Percentiles rank a stretch among this genome's conserved stretches.
These are phyloP conservation scores for Hygrophoropsis aurantiaca DNA, from an alignment of 768 basidiomycete species.

Conservation along the genomic window DNA sequence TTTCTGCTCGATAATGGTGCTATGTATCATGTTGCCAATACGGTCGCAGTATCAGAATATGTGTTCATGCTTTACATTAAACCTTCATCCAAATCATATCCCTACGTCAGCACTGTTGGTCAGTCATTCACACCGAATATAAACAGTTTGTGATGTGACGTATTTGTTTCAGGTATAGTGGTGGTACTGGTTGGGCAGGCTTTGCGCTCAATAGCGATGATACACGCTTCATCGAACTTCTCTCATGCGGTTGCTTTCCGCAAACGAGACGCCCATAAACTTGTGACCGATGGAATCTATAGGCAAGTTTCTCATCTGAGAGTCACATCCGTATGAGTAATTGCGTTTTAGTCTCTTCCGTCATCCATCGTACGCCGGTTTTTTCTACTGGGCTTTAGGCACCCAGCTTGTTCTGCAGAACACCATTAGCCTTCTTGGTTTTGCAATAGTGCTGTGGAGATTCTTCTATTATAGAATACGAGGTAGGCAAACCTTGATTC, in stretches of 20 bases:
- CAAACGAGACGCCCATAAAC: constrained; percentile 69
- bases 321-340: constrained; percentile 12
- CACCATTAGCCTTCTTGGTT: constrained; percentile 67
- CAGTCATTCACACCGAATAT: constrained; percentile 15
- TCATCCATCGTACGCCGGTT: constrained; percentile 96
- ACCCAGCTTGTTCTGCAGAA: constrained; percentile 93
- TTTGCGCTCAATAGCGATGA: constrained; percentile 91
- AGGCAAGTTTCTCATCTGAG: constrained; percentile 48
- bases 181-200: constrained; percentile 71
- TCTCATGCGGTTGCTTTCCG: constrained; percentile 82
- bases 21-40: constrained; percentile 84
- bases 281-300: constrained; percentile 91
- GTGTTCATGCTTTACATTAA: constrained; percentile 65
- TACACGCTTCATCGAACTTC: constrained; percentile 91
- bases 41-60: constrained; percentile 78
- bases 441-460: constrained; percentile 67
- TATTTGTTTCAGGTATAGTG: constrained; percentile 50
- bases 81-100: constrained; percentile 59
- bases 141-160: constrained; percentile 1
- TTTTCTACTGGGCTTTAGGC: constrained; percentile 97
- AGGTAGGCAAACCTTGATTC: constrained; percentile 47
- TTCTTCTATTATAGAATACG: constrained; percentile 85
- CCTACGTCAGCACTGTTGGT: constrained; percentile 65
- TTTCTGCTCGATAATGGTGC: constrained; percentile 90
- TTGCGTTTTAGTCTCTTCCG: constrained; percentile 66